Evolutionary conservation across 176 grass and related monocot genomes (phyloP).

Genomic region (Oryza glumipatula): DNA sequence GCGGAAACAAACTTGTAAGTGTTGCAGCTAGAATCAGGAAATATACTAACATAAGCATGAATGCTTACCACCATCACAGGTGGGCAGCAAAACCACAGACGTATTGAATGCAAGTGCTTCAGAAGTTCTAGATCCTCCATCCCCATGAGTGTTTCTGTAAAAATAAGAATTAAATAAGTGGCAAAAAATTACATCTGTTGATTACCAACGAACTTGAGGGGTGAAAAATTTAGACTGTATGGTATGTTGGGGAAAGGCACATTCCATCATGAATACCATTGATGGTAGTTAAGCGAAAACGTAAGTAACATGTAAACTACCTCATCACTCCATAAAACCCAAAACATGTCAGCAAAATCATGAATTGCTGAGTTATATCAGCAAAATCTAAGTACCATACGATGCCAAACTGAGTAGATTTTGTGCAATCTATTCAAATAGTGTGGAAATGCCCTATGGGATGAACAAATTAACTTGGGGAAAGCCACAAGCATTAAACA

Average conservation of each 20-base stretch:
- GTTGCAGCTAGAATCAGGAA: slow-evolving; percentile 28
- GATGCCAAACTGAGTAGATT: neutral
- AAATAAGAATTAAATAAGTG: slow-evolving; percentile 15
- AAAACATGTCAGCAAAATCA: neutral
- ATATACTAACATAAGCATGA: slow-evolving; percentile 23
- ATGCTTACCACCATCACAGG: slow-evolving; percentile 74
- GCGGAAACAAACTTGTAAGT: slow-evolving; percentile 37
- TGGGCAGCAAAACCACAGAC: slow-evolving; percentile 57
- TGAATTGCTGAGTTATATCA: neutral
- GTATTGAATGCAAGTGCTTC: slow-evolving; percentile 58
- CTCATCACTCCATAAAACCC: neutral
- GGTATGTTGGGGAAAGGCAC: neutral
- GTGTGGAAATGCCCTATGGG: no score
- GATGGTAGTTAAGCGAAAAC: neutral
- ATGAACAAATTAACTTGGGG: neutral
- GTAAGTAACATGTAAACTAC: neutral
- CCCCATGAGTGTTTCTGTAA: slow-evolving; percentile 55
- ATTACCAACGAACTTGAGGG: neutral
- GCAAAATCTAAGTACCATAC: neutral
- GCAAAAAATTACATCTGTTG: neutral
- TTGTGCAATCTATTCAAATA: neutral
- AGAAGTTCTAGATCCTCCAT: slow-evolving; percentile 47
- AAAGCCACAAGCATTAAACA: no score
- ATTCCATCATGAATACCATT: slow-evolving; percentile 21
- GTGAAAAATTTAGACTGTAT: neutral